A percentile compares a stretch with the other conserved stretches of the same genome.
phyloP scores from a whole-genome alignment of 331 rosid genomes.

The Cydonia oblonga region DNA sequence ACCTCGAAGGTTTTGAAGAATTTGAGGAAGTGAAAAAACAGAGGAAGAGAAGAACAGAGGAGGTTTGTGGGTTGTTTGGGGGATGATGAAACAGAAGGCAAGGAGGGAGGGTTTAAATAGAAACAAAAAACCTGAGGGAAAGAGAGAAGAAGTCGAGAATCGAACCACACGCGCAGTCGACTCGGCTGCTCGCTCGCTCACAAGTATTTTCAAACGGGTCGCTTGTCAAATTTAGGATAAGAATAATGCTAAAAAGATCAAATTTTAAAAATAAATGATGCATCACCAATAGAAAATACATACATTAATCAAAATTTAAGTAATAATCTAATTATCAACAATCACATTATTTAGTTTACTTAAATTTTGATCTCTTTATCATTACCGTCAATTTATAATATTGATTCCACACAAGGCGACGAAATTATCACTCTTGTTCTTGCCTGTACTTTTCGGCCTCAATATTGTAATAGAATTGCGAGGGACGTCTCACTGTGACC shows the following conservation, averaged over 20 bases:
- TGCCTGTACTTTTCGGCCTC: conserved; percentile 36
- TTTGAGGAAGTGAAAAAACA: conserved; percentile 8
- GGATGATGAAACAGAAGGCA: conserved; percentile 5
- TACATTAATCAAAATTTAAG: fast-evolving
- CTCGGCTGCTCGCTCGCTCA: background rate
- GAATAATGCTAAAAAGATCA: fast-evolving
- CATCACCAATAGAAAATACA: fast-evolving
- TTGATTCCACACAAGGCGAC: conserved; percentile 32
- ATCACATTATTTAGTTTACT: too few species aligned
- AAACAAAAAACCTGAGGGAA: background rate
- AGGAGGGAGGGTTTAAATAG: conserved; percentile 21
- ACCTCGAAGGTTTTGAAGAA: background rate
- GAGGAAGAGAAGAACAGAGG: background rate
- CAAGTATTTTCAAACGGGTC: background rate
- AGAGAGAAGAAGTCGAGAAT: conserved; percentile 1
- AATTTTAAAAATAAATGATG: too few species aligned
- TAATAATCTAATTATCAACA: too few species aligned
- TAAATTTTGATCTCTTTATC: too few species aligned
- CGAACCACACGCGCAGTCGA: conserved; percentile 19
- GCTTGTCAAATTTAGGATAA: conserved; percentile 30
- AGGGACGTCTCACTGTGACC: background rate
- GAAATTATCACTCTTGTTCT: conserved; percentile 27
- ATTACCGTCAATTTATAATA: conserved; percentile 19
- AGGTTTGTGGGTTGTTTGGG: background rate
- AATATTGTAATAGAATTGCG: background rate